These are phyloP conservation scores for Phytophthora sansomeana DNA, from an alignment of 352 stramenopile genomes.

Conservation along the genomic window DNA sequence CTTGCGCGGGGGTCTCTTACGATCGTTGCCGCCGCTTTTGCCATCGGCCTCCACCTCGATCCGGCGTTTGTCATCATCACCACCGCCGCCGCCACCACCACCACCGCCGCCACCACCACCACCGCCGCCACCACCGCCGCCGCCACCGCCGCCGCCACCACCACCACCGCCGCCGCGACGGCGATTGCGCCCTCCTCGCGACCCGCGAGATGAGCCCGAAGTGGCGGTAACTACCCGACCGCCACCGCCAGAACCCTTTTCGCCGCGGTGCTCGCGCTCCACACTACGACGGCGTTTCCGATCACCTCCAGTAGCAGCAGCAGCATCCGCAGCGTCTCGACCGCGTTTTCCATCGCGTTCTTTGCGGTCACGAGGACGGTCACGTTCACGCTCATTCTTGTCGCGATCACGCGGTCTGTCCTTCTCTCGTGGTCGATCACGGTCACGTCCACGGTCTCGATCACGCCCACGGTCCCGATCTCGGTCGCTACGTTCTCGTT, in stretches of 20 bases:
- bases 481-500: slow-evolving; percentile 26
- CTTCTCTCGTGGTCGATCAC: slow-evolving; percentile 38
- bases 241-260: slow-evolving; percentile 22
- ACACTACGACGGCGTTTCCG: slow-evolving; percentile 42
- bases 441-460: slow-evolving; percentile 26
- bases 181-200: slow-evolving; percentile 40
- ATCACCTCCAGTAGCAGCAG: slow-evolving; percentile 17
- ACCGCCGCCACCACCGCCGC: slow-evolving; percentile 25
- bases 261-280: slow-evolving; percentile 25
- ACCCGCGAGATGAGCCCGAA: slow-evolving; percentile 40
- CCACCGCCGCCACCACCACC: slow-evolving; percentile 20
- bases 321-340: slow-evolving; percentile 44
- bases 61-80: slow-evolving; percentile 51
- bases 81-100: slow-evolving; percentile 28
- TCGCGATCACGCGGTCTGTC: slow-evolving; percentile 39
- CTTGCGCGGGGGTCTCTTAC: slow-evolving; percentile 41
- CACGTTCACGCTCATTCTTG: slow-evolving; percentile 41
- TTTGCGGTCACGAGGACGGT: slow-evolving; percentile 41
- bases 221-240: slow-evolving; percentile 59
- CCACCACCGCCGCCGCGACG: slow-evolving; percentile 38
- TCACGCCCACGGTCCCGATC: slow-evolving; percentile 35
- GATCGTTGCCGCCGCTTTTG: slow-evolving; percentile 40
- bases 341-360: slow-evolving; percentile 50
- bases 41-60: slow-evolving; percentile 62
- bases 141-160: slow-evolving; percentile 19